These are phyloP conservation scores for Hygrophila difformis DNA, from an alignment of 257 asterid genomes.

Conservation along the genomic window DNA sequence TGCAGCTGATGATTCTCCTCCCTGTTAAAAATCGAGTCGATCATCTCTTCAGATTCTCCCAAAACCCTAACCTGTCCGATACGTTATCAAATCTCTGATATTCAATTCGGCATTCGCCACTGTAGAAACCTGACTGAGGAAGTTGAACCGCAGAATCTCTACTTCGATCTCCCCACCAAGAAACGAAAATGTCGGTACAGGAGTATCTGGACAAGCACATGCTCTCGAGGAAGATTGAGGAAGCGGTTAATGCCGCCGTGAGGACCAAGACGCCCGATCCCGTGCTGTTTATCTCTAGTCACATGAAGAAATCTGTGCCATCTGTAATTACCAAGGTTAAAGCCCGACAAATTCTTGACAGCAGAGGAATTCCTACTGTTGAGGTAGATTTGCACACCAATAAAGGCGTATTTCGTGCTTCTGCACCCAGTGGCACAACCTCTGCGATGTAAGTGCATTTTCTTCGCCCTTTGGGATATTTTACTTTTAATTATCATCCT, in stretches of 20 bases:
- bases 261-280: conserved; percentile 93
- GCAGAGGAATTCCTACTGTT: conserved; percentile 98
- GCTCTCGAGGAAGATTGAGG: conserved; percentile 94
- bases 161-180: too few relatives aligned
- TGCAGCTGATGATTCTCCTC: too few relatives aligned
- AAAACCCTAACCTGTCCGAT: too few relatives aligned
- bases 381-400: conserved; percentile 91
- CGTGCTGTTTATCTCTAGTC: conserved; percentile 93
- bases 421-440: conserved; percentile 74
- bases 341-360: conserved; percentile 90
- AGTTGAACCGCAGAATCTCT: too few relatives aligned
- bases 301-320: conserved; percentile 82
- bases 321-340: conserved; percentile 84
- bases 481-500: too few relatives aligned
- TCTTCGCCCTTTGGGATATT: not conserved
- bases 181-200: conserved; percentile 74
- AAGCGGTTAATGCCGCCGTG: conserved; percentile 99
- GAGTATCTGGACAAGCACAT: conserved; percentile 83
- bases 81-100: too few relatives aligned
- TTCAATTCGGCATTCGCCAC: too few relatives aligned
- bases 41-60: too few relatives aligned
- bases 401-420: conserved; percentile 86
- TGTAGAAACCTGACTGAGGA: too few relatives aligned
- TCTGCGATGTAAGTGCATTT: conserved; percentile 54
- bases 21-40: too few relatives aligned